Base-by-base conservation (phyloP, 495 filamentous ascomycete genomes). In the Penicillium pulvis region DNA sequence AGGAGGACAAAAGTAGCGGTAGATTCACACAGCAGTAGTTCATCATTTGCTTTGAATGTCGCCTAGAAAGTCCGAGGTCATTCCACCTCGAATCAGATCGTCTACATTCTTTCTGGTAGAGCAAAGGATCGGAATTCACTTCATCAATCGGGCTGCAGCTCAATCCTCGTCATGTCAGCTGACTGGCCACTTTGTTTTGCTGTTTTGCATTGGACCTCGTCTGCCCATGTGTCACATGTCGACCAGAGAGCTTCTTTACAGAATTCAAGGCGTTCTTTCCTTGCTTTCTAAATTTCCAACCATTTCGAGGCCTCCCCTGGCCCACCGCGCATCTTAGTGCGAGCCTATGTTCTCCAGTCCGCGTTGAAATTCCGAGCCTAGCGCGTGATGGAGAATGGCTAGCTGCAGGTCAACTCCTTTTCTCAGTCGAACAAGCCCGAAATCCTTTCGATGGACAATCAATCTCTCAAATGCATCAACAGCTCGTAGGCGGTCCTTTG, bases 321-420 rank as follows among this genome's bases (percentile, higher is more conserved):
- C 52, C 39, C 43, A 47, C 36, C 24, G 49, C 54, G 52, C 42
- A 56, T 11, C 24, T 45, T 52, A 58, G 58, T 63, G 47, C 43
- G 33, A 64, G 53, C 24, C 51, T 59, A 48, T 56, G 48, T 4
- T 60, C 19, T 28, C 54, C 59, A 58, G 67, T 46, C 62, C 42
- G 23, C n/a, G 12, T 63, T 59, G 24, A 59, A 70, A 67, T 65
- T 35, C 57, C 35, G 59, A 55, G 57, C 16, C 44, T 64, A 65
- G 64, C 59, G 62, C 47, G 64, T 70, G 67, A 70, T 70, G 50
- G 49, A 53, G 44, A 57, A 41, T 57, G 61, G 57, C 46, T 61
- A 57, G 64, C 64, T 70, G 61, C 67, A 70, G 61, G 8, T 23
- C n/a, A 2, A 35, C 10, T 7, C 4, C 48, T 19, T 24, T n/a